Percentiles rank a stretch among this genome's conserved stretches.
Conservation (phyloP, 1,284 basidiomycete species). For the Tylopilus orsonianus region DNA sequence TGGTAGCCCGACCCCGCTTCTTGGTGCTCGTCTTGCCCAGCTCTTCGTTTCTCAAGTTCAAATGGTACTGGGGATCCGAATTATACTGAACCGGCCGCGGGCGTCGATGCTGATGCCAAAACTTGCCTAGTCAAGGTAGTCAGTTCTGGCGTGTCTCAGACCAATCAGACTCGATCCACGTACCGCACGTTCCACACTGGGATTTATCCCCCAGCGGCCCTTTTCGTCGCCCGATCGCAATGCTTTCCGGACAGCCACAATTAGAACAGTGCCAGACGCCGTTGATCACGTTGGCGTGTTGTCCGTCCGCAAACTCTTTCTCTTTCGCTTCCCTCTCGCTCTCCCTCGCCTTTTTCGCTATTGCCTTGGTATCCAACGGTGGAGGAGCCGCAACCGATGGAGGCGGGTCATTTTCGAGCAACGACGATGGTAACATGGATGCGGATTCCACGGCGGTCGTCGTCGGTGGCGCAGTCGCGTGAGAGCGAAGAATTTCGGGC, state of each 20-base stretch:
- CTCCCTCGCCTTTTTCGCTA: constrained; percentile 66
- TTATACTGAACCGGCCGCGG: constrained; percentile 80
- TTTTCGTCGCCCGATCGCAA: constrained; percentile 82
- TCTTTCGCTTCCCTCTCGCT: constrained; percentile 78
- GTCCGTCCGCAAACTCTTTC: constrained; percentile 76
- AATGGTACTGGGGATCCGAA: constrained; percentile 68
- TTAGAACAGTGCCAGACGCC: constrained; percentile 93
- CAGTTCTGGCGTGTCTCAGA: not conserved
- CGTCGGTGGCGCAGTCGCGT: constrained; percentile 59
- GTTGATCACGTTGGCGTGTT: constrained; percentile 78
- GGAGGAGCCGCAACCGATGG: constrained; percentile 31
- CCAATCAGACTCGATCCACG: constrained; percentile 32
- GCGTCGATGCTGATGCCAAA: constrained; percentile 78
- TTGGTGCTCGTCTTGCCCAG: constrained; percentile 47
- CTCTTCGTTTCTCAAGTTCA: constrained; percentile 58
- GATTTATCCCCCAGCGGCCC: constrained; percentile 89
- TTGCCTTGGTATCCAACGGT: constrained; percentile 46
- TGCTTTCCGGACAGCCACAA: constrained; percentile 83
- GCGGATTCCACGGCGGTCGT: constrained; percentile 67
- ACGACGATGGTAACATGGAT: constrained; percentile 49
- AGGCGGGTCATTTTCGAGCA: constrained; percentile 56
- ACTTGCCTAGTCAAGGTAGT: constrained; percentile 59
- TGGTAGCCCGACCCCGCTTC: constrained; percentile 53
- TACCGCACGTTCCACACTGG: constrained; percentile 90
- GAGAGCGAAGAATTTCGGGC: constrained; percentile 51